These are phyloP conservation scores for Vitis rupestris DNA, from an alignment of 164 flowering plant genomes.

Conservation along the genomic window DNA sequence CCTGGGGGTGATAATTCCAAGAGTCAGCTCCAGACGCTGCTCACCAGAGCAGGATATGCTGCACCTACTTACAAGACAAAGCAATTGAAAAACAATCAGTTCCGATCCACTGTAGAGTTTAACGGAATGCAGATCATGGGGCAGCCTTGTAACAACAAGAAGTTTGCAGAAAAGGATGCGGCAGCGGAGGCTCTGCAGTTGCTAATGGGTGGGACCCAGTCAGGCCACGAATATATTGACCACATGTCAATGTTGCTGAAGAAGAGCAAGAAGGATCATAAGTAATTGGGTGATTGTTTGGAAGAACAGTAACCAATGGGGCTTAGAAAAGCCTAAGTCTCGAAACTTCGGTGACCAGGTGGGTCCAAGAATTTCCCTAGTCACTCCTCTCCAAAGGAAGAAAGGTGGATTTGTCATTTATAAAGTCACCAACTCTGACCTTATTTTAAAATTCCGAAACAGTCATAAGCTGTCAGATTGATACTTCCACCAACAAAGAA, in stretches of 20 bases:
- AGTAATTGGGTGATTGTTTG: neutral
- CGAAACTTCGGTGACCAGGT: neutral
- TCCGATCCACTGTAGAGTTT: conserved; percentile 61
- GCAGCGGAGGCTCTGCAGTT: conserved; percentile 83
- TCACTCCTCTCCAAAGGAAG: neutral
- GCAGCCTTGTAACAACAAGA: conserved; percentile 77
- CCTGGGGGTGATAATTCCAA: conserved; percentile 92
- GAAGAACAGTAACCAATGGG: neutral
- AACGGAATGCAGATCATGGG: conserved; percentile 79
- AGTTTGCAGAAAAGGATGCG: conserved; percentile 88
- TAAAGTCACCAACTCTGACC: neutral
- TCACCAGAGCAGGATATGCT: conserved; percentile 70
- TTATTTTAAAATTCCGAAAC: neutral
- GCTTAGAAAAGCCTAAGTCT: neutral
- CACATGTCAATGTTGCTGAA: conserved; percentile 68
- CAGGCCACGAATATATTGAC: conserved; percentile 42
- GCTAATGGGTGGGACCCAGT: conserved; percentile 50
- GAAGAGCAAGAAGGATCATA: conserved; percentile 66
- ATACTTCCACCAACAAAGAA: neutral
- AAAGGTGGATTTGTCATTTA: neutral
- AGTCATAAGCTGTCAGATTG: too few relatives aligned
- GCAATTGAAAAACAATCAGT: conserved; percentile 64
- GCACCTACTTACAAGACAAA: conserved; percentile 63
- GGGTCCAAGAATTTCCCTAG: neutral
- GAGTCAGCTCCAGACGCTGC: conserved; percentile 80